Base-by-base conservation (phyloP, 257 asterid genomes). In the Solanum megistacrolobum region DNA sequence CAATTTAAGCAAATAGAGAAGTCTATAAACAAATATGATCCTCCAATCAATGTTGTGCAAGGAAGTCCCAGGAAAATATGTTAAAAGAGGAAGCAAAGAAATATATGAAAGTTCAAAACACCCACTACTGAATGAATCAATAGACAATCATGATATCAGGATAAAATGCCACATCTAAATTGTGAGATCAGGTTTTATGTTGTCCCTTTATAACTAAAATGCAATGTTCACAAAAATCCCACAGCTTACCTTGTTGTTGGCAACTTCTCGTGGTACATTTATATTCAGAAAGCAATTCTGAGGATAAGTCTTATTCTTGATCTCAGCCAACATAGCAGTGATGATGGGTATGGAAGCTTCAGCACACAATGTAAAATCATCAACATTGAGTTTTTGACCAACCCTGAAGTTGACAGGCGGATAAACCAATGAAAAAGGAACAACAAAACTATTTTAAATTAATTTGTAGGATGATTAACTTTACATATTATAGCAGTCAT, bases 311-410 rank as follows among this genome's bases (percentile, higher is more conserved):
- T 89, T 92, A 39, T 90, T 93, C 91, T 86, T 91, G 87, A 94
- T 93, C 88, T 93, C 96, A 84, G 90, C 78, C 87, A 90, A 81
- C 76, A 93, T 73, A 71, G 95, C 91, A 10, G 82, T 86, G 85
- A 96, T 88, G 82, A 96, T 90, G 85, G 97, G 97, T 89, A 95
- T 88, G 92, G 95, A 93, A 48, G 96, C 98, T 91, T 95, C 95
- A 35, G 99, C 99, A 60, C 97, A 95, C 86, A 93, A 91, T 83
- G 84, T 86, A 12, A 46, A 46, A 46, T 46, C 20, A 46, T 46
- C 20, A 46, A 46, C 58, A 46, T 46, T 46, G 20, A 96, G 91
- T 83, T 86, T 90, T 78, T 94, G 94, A 86, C 93, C 90, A 82
- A 90, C 94, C 98, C 96, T 95, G 92, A 87, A 66, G 48, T 60